A percentile compares a stretch with the other conserved stretches of the same genome.
Conservation (phyloP, 352 stramenopile genomes). For the Phytophthora tentaculata region DNA sequence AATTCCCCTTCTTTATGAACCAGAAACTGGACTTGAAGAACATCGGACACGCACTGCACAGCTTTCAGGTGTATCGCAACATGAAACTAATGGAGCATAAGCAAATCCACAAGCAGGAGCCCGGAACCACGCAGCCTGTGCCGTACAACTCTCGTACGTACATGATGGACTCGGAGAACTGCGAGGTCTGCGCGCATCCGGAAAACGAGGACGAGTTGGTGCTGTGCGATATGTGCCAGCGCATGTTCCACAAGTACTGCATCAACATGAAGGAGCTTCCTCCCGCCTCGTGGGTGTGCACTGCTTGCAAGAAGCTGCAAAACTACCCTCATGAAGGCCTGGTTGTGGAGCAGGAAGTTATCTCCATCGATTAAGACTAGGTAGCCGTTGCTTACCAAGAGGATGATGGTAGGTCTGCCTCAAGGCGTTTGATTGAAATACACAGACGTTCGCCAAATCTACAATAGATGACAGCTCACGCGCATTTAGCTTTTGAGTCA, state of each 20-base stretch:
- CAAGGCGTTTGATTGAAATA: conserved; percentile 38
- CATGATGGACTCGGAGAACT: conserved; percentile 78
- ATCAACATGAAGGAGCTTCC: conserved; percentile 81
- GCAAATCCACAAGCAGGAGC: conserved; percentile 72
- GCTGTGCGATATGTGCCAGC: conserved; percentile 84
- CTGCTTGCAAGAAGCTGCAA: conserved; percentile 70
- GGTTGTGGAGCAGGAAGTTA: conserved; percentile 59
- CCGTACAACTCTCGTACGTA: conserved; percentile 74
- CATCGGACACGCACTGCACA: conserved; percentile 80
- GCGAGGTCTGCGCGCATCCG: conserved; percentile 57
- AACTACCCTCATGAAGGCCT: conserved; percentile 69
- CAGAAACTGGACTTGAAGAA: conserved; percentile 87
- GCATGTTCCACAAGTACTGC: conserved; percentile 86
- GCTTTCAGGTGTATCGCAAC: conserved; percentile 85
- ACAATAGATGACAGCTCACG: conserved; percentile 17
- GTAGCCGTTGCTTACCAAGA: conserved; percentile 12
- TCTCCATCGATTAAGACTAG: conserved; percentile 67
- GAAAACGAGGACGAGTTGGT: conserved; percentile 79
- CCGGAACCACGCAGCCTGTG: conserved; percentile 58
- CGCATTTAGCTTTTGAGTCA: conserved; percentile 27
- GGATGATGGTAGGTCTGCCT: conserved; percentile 8
- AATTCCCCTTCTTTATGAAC: conserved; percentile 83
- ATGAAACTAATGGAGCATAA: conserved; percentile 83
- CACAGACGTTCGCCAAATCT: conserved; percentile 26
- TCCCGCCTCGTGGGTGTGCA: conserved; percentile 81